Base-by-base conservation (phyloP, 1,284 basidiomycete species). In the Leucoagaricus sp. region DNA sequence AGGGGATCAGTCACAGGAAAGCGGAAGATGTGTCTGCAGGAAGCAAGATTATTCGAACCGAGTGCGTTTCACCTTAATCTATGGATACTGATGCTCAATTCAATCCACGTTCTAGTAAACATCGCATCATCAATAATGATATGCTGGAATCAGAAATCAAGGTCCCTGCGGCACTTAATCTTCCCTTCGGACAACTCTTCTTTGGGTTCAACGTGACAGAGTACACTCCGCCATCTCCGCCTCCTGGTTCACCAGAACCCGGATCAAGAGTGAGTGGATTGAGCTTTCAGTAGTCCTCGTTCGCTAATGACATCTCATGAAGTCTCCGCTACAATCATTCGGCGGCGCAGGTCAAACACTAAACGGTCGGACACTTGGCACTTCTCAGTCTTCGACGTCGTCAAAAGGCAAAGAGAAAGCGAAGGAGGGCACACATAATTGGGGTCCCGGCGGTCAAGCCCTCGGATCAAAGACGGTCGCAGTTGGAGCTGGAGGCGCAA, bases 161-260 rank as follows among this genome's bases (percentile, higher is more conserved):
- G 69, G 93, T 93, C 4, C 96, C 97, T 1, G 94, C 94, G 0
- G 88, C 94, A 1, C 80, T 99, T 47, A 90, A 92, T 63, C 77
- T 99, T 28, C 95, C 96, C 0, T 90, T 91, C 61, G 97, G 97
- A 19, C 91, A 96, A 64, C 78, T 97, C 23, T 97, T 98, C 79
- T 97, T 98, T 67, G 95, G 95, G 8, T 98, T 89, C 76, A 88
- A 89, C 55, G 82, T 91, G 48, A 74, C 85, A 2, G 76, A 87
- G 0, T 94, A 91, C 67, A 82, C 79, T 13, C 84, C 85, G 12
- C 66, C 75, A 23, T 66, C 78, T 6, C 42, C 64, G 42, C 48
- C 67, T 28, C 52, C 66, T n/a, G 63, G 62, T 31, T 69, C 70
- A 15, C 66, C 67, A 5, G 64, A 65, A 21, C 40, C 55, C 42